Evolutionary conservation across 768 basidiomycete species (phyloP), one percentile per base, ranked within the genome.

Genomic region (Lanmaoa rubissima): DNA sequence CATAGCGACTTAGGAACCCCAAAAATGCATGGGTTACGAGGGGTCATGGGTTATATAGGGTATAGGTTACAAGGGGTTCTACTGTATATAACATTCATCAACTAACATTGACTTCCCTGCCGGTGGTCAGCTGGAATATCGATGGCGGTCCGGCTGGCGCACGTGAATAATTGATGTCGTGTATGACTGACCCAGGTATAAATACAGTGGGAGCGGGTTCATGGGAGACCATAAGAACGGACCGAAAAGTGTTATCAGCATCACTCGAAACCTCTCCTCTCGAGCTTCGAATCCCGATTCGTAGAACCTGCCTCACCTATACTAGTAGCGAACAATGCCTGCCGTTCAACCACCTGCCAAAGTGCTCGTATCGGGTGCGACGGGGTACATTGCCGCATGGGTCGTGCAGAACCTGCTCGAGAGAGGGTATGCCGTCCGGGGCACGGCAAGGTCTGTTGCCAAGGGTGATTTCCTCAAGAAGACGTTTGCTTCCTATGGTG

Each of bases 391-490:
- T 10, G 59, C 65, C 8, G 48, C 57, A 6, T 87, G 85, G 83
- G 74, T 87, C 48, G 80, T 82, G 17, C 73, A 75, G 36, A 63
- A 61, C 9, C 75, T 88, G 14, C 78, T 92, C 13, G 80, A 87
- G 57, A 71, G 75, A 8, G 88, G 89, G 0, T 90, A 82, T 64
- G 58, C 74, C 5, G 83, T 88, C 26, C 80, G 86, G 8, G 88
- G 85, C 0, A 85, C 87, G 0, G 88, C 88, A 7, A 81, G 91
- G 14, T 81, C 82, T 2, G 64, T 66, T 11, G 74, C 73, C n/a
- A 92, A 91, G 67, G 83, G 81, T 2, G 69, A 78, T 1, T 80
- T 82, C 62, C 72, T 92, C 55, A 70, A 74, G 52, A 73, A 85
- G 24, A 57, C 78, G 48, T 87, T 89, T 69, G 74, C 76, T 14